Evolutionary conservation across 495 filamentous ascomycete genomes (phyloP).

Genomic region (Lepraria neglecta): DNA sequence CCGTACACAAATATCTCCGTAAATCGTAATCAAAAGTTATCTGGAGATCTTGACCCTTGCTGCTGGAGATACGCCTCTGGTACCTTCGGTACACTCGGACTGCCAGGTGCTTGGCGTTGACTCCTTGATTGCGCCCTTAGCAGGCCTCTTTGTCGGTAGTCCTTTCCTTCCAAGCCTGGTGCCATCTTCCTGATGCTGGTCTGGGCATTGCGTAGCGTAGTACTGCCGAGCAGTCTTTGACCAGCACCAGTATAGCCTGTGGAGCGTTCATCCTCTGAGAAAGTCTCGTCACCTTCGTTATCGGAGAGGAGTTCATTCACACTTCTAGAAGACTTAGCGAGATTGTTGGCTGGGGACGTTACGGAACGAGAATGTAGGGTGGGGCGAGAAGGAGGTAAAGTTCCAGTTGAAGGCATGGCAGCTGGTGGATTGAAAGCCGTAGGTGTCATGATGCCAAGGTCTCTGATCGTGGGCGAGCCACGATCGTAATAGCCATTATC

Average conservation of each 20-base stretch:
- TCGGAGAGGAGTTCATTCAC: slow-evolving; percentile 47
- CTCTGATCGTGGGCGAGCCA: slow-evolving; percentile 47
- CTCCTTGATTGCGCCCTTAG: slow-evolving; percentile 48
- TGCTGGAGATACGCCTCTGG: slow-evolving; percentile 48
- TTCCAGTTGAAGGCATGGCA: slow-evolving; percentile 17
- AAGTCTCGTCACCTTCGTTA: slow-evolving; percentile 45
- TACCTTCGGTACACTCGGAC: slow-evolving; percentile 60
- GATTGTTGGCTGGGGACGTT: slow-evolving; percentile 59
- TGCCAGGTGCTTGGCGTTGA: slow-evolving; percentile 32
- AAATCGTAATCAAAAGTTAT: slow-evolving; percentile 4
- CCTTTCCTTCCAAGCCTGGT: slow-evolving; percentile 60
- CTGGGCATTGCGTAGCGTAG: slow-evolving; percentile 17
- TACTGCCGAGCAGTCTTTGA: slow-evolving; percentile 33
- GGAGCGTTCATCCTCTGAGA: slow-evolving; percentile 44
- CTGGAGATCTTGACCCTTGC: slow-evolving; percentile 9
- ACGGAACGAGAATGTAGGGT: slow-evolving; percentile 64
- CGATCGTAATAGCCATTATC: slow-evolving; percentile 75
- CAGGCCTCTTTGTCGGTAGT: slow-evolving; percentile 53
- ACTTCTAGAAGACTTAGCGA: slow-evolving; percentile 34
- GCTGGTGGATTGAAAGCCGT: slow-evolving; percentile 46
- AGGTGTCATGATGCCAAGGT: slow-evolving; percentile 59
- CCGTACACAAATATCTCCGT: background rate
- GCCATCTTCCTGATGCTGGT: slow-evolving; percentile 46
- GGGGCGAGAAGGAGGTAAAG: slow-evolving; percentile 30
- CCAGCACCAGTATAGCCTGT: slow-evolving; percentile 44